Conservation (phyloP, 257 asterid species). For the Striga asiatica region DNA sequence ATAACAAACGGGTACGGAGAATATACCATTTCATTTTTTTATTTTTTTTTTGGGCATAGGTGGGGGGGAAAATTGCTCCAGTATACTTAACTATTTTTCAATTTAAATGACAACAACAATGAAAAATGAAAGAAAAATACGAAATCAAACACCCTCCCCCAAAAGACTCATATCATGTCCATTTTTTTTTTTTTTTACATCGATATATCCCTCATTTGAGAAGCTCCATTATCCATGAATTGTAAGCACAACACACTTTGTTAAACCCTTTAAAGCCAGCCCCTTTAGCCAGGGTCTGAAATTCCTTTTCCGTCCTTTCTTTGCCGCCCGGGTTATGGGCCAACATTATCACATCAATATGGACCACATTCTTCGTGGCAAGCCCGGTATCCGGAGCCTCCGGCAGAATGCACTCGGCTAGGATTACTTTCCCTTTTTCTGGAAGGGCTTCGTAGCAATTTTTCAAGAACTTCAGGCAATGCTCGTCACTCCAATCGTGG, state of each 20-base stretch:
- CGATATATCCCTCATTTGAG: constrained; percentile 22
- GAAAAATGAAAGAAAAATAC: too few relatives aligned
- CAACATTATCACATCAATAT: constrained; percentile 68
- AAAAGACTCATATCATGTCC: too few relatives aligned
- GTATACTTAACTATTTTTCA: too few relatives aligned
- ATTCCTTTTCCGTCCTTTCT: constrained; percentile 89
- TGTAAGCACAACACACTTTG: constrained; percentile 55
- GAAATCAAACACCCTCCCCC: too few relatives aligned
- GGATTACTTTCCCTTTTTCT: constrained; percentile 62
- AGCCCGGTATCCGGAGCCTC: constrained; percentile 55
- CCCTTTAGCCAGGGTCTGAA: constrained; percentile 48
- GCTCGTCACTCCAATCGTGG: constrained; percentile 88
- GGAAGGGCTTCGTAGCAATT: constrained; percentile 72
- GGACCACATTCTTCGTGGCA: constrained; percentile 46
- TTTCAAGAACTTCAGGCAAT: constrained; percentile 59
- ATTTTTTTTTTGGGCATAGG: too few relatives aligned
- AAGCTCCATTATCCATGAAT: constrained; percentile 75
- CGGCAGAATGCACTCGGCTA: constrained; percentile 62
- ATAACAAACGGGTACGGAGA: too few relatives aligned
- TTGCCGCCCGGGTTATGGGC: constrained; percentile 92
- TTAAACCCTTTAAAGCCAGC: constrained; percentile 58
- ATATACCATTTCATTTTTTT: too few relatives aligned
- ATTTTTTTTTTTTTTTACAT: too few relatives aligned
- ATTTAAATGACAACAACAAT: too few relatives aligned
- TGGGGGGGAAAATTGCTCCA: too few relatives aligned